These are phyloP conservation scores for Ramaria sp. DNA, from an alignment of 768 basidiomycete genomes.

Conservation along the genomic window DNA sequence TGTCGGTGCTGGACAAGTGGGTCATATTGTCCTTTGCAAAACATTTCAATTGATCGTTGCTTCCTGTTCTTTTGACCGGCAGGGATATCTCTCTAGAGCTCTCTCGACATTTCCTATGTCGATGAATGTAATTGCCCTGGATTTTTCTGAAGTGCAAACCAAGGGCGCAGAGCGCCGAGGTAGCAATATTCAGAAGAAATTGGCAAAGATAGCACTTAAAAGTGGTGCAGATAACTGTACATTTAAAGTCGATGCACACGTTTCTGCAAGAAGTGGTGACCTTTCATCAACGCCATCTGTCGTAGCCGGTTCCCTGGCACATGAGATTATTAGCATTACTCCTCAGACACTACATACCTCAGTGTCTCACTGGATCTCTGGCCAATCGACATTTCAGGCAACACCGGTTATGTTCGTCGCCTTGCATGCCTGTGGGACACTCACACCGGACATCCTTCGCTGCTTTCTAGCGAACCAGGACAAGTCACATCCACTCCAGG, in stretches of 20 bases:
- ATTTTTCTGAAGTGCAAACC: slow-evolving; percentile 48
- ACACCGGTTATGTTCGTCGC: slow-evolving; percentile 51
- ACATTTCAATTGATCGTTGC: not conserved
- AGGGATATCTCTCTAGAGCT: slow-evolving; percentile 57
- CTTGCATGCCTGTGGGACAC: slow-evolving; percentile 67
- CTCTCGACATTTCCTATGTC: slow-evolving; percentile 21
- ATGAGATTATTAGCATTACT: slow-evolving; percentile 46
- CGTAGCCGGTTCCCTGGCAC: slow-evolving; percentile 31
- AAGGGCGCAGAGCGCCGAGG: slow-evolving; percentile 43
- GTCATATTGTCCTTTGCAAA: slow-evolving; percentile 7
- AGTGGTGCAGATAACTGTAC: not conserved
- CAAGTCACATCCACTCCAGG: not conserved
- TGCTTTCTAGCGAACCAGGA: slow-evolving; percentile 26
- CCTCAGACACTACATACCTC: slow-evolving; percentile 33
- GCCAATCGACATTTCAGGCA: slow-evolving; percentile 1
- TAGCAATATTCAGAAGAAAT: slow-evolving; percentile 1
- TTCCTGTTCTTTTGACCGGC: slow-evolving; percentile 1
- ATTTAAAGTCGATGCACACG: not conserved
- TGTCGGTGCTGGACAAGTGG: slow-evolving; percentile 62
- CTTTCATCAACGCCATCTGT: not conserved
- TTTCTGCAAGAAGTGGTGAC: not conserved
- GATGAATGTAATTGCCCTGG: slow-evolving; percentile 53
- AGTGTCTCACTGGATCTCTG: slow-evolving; percentile 41
- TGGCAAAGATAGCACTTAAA: not conserved
- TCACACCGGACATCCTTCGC: slow-evolving; percentile 56